phyloP scores from a whole-genome alignment of 2,329 filamentous ascomycete species.

The Exophiala bonariae region DNA sequence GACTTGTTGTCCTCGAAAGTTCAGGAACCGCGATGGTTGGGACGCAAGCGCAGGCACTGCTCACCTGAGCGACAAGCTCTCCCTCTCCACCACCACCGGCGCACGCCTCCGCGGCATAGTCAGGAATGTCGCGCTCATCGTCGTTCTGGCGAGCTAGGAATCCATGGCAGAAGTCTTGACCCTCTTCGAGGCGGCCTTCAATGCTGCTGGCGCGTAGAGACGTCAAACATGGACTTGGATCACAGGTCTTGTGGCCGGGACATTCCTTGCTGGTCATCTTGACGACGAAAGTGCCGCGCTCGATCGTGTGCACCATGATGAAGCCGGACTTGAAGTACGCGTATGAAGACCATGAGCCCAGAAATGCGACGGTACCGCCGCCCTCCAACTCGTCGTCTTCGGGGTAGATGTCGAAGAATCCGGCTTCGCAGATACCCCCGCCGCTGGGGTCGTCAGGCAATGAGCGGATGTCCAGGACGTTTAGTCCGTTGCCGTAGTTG shows the following conservation, averaged over 20 bases:
- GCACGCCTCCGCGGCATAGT: constrained; percentile 2
- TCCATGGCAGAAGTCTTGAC: constrained; percentile 3
- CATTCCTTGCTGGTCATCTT: constrained; percentile 33
- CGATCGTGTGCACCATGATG: constrained; percentile 54
- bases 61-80: constrained; percentile 1
- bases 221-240: neutral
- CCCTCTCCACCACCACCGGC: neutral
- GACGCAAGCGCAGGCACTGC: constrained; percentile 9
- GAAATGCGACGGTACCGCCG: constrained; percentile 43
- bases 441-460: constrained; percentile 43
- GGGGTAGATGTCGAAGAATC: constrained; percentile 10
- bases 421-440: constrained; percentile 5
- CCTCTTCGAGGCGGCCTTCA: constrained; percentile 5
- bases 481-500: constrained; percentile 52
- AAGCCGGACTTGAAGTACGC: constrained; percentile 51
- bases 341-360: constrained; percentile 51
- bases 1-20: constrained; percentile 1
- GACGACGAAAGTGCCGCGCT: constrained; percentile 51
- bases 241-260: neutral
- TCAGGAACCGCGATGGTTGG: constrained; percentile 2
- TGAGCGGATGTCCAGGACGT: constrained; percentile 32
- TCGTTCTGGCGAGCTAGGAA: constrained; percentile 3
- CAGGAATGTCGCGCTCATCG: neutral
- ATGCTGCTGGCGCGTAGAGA: constrained; percentile 4
- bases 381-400: constrained; percentile 8